Evolutionary conservation across 2,329 filamentous ascomycete species (phyloP).

Genomic region (Scedosporium aurantiacum): DNA sequence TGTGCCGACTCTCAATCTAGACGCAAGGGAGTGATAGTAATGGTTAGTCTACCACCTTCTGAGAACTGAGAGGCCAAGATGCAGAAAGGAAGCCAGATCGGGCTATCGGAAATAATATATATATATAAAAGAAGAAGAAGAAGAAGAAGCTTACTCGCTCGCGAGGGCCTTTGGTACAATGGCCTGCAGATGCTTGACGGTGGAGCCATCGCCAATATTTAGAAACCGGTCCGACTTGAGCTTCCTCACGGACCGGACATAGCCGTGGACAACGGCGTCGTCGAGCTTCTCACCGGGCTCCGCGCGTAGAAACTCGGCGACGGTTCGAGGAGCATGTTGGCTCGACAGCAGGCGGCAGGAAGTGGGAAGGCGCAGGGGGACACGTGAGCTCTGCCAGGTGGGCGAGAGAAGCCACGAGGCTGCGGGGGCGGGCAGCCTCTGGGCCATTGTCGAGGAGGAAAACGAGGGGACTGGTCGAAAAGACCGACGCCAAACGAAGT

Average conservation of each 20-base stretch:
- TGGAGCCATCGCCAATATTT: slow-evolving; percentile 78
- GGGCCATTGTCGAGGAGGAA: neutral
- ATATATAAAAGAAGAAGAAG: neutral
- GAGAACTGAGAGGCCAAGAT: slow-evolving; percentile 8
- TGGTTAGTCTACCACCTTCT: neutral
- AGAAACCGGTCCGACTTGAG: slow-evolving; percentile 80
- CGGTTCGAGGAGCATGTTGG: slow-evolving; percentile 20
- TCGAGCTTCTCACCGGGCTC: slow-evolving; percentile 30
- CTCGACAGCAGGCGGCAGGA: neutral
- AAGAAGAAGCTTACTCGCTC: slow-evolving; percentile 48
- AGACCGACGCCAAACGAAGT: neutral
- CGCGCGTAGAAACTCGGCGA: slow-evolving; percentile 47
- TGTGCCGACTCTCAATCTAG: slow-evolving; percentile 58
- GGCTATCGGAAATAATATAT: neutral
- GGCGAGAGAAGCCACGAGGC: neutral
- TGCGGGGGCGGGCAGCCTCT: neutral
- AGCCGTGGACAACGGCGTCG: slow-evolving; percentile 60
- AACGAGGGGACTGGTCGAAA: neutral
- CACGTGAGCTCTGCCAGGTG: neutral
- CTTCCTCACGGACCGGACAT: slow-evolving; percentile 72
- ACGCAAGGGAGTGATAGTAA: slow-evolving; percentile 35
- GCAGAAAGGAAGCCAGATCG: neutral
- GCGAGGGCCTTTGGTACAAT: slow-evolving; percentile 63
- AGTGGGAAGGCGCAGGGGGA: neutral
- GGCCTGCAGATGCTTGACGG: slow-evolving; percentile 66